Conservation (phyloP, 2,329 filamentous ascomycete species). For the Fusarium dlaminii region DNA sequence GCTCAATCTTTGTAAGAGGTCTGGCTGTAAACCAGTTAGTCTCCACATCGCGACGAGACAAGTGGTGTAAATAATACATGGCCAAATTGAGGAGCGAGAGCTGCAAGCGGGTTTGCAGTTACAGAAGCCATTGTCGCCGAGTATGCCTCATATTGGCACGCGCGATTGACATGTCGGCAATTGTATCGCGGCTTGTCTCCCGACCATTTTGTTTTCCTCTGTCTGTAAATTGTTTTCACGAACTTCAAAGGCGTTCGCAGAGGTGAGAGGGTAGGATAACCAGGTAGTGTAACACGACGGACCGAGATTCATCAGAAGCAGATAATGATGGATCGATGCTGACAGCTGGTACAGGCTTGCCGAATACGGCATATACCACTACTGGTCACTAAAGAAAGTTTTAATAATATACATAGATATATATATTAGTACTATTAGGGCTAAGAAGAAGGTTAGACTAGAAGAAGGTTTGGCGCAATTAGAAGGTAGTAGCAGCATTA, state of each 20-base stretch:
- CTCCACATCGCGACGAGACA: too few relatives aligned
- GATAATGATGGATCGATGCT: background rate
- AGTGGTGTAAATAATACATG: background rate
- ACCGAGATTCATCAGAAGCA: background rate
- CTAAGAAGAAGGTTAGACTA: too few relatives aligned
- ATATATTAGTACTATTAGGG: too few relatives aligned
- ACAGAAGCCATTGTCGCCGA: background rate
- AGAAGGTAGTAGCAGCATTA: too few relatives aligned
- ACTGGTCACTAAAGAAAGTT: too few relatives aligned
- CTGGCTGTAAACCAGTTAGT: background rate
- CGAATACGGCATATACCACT: background rate
- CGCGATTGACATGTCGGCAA: background rate
- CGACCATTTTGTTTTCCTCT: background rate
- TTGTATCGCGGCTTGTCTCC: background rate
- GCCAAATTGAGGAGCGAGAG: background rate
- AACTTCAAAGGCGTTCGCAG: background rate
- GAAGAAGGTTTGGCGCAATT: too few relatives aligned
- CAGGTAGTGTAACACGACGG: background rate
- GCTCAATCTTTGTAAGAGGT: background rate
- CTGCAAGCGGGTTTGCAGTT: background rate
- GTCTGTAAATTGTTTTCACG: background rate
- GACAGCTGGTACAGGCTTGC: background rate
- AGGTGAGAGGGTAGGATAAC: background rate
- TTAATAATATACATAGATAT: too few relatives aligned
- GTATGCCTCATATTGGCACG: background rate